Conservation (phyloP, 2,329 filamentous ascomycete genomes). For the Myriosclerotinia duriaeana region DNA sequence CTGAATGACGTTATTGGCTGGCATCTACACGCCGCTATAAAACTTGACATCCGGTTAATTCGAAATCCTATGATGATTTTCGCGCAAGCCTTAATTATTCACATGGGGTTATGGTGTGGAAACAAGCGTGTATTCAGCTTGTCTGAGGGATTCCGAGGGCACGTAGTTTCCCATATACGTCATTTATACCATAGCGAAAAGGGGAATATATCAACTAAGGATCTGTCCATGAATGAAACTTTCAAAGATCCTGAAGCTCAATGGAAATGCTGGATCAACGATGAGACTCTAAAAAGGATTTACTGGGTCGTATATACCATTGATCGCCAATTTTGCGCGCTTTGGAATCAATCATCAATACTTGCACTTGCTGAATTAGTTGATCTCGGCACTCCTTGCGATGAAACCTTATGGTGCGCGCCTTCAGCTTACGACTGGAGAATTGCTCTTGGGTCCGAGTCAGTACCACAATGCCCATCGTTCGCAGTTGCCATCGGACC, state of each 20-base stretch:
- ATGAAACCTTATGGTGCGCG: conserved; percentile 35
- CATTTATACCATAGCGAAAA: conserved; percentile 25
- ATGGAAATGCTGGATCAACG: conserved; percentile 32
- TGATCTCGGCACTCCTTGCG: conserved; percentile 33
- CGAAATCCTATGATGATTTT: conserved; percentile 34
- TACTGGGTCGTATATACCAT: conserved; percentile 34
- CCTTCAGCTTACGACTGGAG: conserved; percentile 34
- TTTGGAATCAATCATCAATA: conserved; percentile 33
- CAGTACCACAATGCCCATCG: conserved; percentile 29
- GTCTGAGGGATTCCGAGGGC: conserved; percentile 32
- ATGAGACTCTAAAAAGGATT: conserved; percentile 32
- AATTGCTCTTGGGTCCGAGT: conserved; percentile 31
- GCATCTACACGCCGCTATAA: conserved; percentile 31
- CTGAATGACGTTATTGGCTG: conserved; percentile 33
- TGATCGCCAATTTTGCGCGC: conserved; percentile 33
- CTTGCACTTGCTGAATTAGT: conserved; percentile 33
- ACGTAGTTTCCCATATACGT: conserved; percentile 32
- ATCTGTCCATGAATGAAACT: not conserved
- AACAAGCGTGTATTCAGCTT: conserved; percentile 35
- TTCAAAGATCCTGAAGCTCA: conserved; percentile 23
- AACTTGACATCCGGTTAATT: conserved; percentile 32
- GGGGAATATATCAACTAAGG: not conserved
- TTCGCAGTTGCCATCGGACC: conserved; percentile 33
- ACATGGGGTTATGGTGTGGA: conserved; percentile 34
- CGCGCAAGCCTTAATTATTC: conserved; percentile 33